Evolutionary conservation across 192 early-diverging fungal genomes (phyloP).

Genomic region (Entomortierella beljakovae): DNA sequence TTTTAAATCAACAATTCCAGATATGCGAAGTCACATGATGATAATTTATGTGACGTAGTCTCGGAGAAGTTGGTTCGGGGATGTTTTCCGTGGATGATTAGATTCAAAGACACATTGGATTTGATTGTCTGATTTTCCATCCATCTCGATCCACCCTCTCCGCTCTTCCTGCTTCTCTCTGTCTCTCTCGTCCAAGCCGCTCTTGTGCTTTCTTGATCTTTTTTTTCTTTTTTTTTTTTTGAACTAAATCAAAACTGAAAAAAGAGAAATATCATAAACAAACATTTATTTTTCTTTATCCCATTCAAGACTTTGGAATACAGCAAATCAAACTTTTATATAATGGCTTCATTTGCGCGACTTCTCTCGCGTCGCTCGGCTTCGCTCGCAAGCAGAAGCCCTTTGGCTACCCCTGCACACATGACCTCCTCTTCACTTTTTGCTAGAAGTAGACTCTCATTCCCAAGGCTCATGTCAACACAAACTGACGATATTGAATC

Average conservation of each 20-base stretch:
- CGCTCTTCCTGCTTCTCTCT: no score
- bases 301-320: not conserved
- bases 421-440: conserved; percentile 8
- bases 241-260: not conserved
- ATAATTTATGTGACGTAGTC: not conserved
- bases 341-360: conserved; percentile 51
- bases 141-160: no score
- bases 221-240: not conserved
- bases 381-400: conserved; percentile 27
- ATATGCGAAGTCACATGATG: no score
- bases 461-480: conserved; percentile 30
- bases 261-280: not conserved
- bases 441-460: conserved; percentile 7
- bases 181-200: not conserved
- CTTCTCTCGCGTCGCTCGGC: conserved; percentile 49
- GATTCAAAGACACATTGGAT: no score
- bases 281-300: not conserved
- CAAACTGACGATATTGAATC: conserved; percentile 25
- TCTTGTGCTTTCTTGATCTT: conserved; percentile 1
- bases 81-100: no score
- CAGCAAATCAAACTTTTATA: not conserved
- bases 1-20: no score
- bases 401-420: conserved; percentile 5
- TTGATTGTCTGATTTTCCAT: no score
- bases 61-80: no score